Conservation (phyloP, 2,329 filamentous ascomycete genomes). For the Colletotrichum horii region DNA sequence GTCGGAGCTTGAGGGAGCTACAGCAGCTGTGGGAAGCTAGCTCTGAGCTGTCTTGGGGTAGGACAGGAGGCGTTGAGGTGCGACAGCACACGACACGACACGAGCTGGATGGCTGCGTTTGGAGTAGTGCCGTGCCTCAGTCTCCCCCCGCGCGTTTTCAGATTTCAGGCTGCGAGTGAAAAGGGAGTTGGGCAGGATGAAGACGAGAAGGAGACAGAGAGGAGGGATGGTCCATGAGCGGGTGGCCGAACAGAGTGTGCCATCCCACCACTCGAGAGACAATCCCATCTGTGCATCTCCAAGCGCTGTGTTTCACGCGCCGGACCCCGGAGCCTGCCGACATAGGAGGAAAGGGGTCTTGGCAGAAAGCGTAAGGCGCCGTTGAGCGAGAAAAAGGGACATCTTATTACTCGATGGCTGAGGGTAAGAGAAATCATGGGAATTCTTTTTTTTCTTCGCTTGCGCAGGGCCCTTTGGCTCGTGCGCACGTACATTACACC, state of each 20-base stretch:
- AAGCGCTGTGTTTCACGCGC: slow-evolving; percentile 16
- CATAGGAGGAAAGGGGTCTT: neutral
- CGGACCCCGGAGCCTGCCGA: slow-evolving; percentile 18
- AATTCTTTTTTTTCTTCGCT: neutral
- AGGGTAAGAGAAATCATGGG: slow-evolving; percentile 17
- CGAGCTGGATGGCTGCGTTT: neutral
- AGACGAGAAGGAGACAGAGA: neutral
- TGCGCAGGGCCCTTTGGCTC: neutral
- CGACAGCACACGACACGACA: neutral
- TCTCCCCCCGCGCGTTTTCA: neutral
- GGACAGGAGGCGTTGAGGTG: neutral
- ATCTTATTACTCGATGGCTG: slow-evolving; percentile 20
- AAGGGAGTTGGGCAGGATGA: neutral
- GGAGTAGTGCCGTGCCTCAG: neutral
- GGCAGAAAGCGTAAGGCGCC: neutral
- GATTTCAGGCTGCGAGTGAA: neutral
- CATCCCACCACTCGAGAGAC: neutral
- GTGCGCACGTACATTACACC: neutral
- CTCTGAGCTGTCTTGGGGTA: neutral
- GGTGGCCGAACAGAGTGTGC: neutral
- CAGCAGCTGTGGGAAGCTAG: neutral
- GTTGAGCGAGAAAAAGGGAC: neutral
- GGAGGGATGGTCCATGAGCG: neutral
- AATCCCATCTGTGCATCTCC: slow-evolving; percentile 17
- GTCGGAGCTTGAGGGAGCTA: neutral